Percentiles rank a stretch among this genome's conserved stretches.
phyloP scores from a whole-genome alignment of 305 asterid genomes.

The Fraxinus latifolia region DNA sequence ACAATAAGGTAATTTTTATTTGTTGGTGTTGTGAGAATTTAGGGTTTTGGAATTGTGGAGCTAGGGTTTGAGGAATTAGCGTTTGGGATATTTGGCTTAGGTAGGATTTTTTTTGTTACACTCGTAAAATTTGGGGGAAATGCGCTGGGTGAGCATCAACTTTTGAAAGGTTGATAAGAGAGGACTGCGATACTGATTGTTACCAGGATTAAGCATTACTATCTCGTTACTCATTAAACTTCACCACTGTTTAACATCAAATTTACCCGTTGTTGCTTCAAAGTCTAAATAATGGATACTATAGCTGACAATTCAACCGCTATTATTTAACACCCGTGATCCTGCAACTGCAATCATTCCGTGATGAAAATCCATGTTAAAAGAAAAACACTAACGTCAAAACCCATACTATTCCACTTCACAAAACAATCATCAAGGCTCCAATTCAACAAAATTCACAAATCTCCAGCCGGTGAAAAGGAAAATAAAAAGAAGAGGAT shows the following conservation, averaged over 20 bases:
- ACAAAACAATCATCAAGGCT: not conserved
- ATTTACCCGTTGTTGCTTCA: not conserved
- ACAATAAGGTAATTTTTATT: conserved; percentile 28
- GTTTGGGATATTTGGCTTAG: not conserved
- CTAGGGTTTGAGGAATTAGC: not conserved
- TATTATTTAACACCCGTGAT: not conserved
- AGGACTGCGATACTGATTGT: not conserved
- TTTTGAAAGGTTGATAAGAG: not conserved
- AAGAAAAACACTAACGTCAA: not conserved
- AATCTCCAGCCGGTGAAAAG: not conserved
- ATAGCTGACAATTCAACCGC: not conserved
- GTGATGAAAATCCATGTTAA: not conserved
- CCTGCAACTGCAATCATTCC: not conserved
- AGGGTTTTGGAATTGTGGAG: not conserved
- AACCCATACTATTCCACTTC: not conserved
- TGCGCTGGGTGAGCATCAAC: not conserved
- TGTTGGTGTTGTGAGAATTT: not conserved
- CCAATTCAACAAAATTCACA: not conserved
- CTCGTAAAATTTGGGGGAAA: not conserved
- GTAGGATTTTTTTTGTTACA: not conserved
- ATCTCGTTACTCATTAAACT: not conserved
- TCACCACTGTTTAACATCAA: not conserved
- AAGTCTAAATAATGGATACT: not conserved
- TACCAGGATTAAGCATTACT: not conserved
- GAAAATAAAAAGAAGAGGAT: not conserved